A percentile compares a stretch with the other conserved stretches of the same genome.
phyloP scores from a whole-genome alignment of 2,329 filamentous ascomycete species.

The Neurospora crassa region DNA sequence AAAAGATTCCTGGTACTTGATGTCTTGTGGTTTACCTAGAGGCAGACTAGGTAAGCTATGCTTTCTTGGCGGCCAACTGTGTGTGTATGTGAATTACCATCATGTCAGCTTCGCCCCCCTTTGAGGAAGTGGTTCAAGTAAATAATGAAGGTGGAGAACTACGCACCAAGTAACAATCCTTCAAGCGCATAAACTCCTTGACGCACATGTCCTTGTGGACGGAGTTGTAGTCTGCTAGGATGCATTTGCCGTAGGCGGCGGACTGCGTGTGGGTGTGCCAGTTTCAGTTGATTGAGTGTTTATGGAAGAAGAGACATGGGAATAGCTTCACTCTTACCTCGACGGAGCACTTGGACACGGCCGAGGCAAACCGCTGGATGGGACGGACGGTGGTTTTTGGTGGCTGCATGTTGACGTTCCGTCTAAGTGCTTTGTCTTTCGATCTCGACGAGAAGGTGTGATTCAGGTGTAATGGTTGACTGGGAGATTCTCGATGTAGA shows the following conservation, averaged over 20 bases:
- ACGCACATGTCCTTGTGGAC: conserved; percentile 86
- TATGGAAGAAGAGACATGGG: not conserved
- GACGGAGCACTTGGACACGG: conserved; percentile 44
- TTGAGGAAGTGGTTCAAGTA: not conserved
- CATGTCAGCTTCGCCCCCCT: not conserved
- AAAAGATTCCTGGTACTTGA: not conserved
- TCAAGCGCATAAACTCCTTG: conserved; percentile 74
- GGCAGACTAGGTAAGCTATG: not conserved
- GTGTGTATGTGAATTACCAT: not conserved
- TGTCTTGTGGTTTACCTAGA: not conserved
- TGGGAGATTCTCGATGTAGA: too few relatives aligned
- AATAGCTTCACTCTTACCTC: conserved; percentile 32
- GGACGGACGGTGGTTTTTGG: conserved; percentile 29
- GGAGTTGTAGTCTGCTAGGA: conserved; percentile 81
- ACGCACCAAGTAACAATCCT: conserved; percentile 77
- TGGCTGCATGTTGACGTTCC: conserved; percentile 21
- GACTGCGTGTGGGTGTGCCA: too few relatives aligned
- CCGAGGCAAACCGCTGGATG: conserved; percentile 44
- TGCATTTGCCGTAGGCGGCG: conserved; percentile 70
- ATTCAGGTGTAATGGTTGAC: too few relatives aligned
- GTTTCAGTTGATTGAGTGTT: too few relatives aligned
- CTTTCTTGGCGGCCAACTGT: not conserved
- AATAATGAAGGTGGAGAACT: not conserved
- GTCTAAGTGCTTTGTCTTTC: too few relatives aligned
- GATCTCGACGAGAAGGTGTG: too few relatives aligned